Percentiles rank a stretch among this genome's conserved stretches.
phyloP scores from a whole-genome alignment of 345 rosid genomes.

The Boechera divaricarpa region DNA sequence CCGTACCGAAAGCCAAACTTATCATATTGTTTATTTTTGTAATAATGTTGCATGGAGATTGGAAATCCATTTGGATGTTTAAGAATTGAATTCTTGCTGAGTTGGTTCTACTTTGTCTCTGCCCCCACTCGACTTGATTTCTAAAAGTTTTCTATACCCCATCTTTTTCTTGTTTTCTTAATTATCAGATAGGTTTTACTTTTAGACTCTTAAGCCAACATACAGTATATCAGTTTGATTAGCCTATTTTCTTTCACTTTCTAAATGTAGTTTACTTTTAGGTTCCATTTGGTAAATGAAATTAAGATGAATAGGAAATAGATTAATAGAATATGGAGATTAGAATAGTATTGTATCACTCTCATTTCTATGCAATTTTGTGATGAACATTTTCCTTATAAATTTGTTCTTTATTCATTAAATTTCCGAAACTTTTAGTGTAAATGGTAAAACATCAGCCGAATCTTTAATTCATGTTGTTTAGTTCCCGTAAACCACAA shows the following conservation, averaged over 20 bases:
- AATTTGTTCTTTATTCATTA: neutral
- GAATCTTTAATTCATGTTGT: too few species aligned
- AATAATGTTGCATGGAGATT: neutral
- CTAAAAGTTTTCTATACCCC: neutral
- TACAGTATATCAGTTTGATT: neutral
- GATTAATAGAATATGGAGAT: neutral
- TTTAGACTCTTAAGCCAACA: neutral
- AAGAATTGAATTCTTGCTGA: slow-evolving; percentile 12
- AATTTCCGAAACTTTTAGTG: too few species aligned
- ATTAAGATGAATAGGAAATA: neutral
- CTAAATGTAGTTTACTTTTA: neutral
- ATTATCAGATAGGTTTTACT: neutral
- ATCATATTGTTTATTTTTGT: neutral
- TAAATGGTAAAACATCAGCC: too few species aligned
- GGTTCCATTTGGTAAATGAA: neutral
- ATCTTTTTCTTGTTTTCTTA: neutral
- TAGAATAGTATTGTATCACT: neutral
- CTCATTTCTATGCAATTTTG: neutral
- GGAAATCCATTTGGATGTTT: neutral
- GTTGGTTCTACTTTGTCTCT: slow-evolving; percentile 1
- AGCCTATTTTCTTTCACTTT: neutral
- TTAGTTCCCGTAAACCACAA: too few species aligned
- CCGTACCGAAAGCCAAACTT: slow-evolving; percentile 3
- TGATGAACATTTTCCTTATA: neutral
- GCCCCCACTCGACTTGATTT: slow-evolving; percentile 14